A percentile compares a stretch with the other conserved stretches of the same genome.
Evolutionary conservation across 495 filamentous ascomycete genomes (phyloP).

Genomic region (Daldinia loculata): DNA sequence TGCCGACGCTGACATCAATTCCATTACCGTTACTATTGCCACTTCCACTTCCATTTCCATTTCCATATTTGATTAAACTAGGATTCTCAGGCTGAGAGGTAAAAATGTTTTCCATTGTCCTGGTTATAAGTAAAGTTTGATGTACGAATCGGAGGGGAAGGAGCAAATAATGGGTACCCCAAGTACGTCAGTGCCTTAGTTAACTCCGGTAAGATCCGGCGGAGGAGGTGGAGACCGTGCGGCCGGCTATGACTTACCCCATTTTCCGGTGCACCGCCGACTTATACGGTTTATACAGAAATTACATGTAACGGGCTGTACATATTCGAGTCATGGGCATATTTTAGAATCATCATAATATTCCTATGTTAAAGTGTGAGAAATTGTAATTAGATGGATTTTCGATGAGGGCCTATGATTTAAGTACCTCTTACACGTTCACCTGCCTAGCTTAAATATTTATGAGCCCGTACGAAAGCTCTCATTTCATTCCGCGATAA

Average conservation of each 20-base stretch:
- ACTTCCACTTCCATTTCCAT: not conserved
- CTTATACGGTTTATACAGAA: not conserved
- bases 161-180: not conserved
- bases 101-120: not conserved
- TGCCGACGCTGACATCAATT: not conserved
- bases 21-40: constrained; percentile 6
- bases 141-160: constrained; percentile 1
- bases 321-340: not conserved
- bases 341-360: not conserved
- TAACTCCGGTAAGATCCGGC: constrained; percentile 4
- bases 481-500: not conserved
- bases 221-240: not conserved
- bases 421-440: not conserved
- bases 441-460: no score
- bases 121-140: not conserved
- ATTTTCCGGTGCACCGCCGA: not conserved
- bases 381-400: not conserved
- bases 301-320: not conserved
- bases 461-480: no score
- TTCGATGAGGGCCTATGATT: not conserved
- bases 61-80: not conserved
- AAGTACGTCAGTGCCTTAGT: not conserved
- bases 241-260: not conserved
- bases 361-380: not conserved
- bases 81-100: not conserved